These are phyloP conservation scores for Schizophyllum commune DNA, from an alignment of 1,284 basidiomycete genomes.

Conservation along the genomic window DNA sequence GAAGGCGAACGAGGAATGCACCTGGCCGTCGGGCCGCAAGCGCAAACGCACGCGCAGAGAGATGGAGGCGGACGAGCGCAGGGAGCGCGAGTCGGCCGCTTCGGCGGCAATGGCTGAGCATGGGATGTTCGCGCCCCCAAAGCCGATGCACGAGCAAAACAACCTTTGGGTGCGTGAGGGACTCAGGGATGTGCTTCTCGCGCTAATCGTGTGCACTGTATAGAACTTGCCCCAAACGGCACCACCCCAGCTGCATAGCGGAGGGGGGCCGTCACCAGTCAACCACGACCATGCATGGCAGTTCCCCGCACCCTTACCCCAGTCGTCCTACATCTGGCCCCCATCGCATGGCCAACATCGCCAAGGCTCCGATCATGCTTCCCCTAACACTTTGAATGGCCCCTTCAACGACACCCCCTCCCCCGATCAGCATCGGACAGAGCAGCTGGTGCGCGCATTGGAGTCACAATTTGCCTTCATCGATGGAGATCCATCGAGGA, in stretches of 20 bases:
- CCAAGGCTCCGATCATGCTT: background rate
- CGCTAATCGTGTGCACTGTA: background rate
- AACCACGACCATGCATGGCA: background rate
- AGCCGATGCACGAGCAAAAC: conserved; percentile 1
- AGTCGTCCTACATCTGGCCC: conserved; percentile 8
- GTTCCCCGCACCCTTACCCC: background rate
- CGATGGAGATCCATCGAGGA: conserved; percentile 23
- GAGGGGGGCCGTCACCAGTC: background rate
- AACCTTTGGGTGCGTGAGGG: background rate
- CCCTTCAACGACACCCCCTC: background rate
- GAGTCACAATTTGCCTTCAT: conserved; percentile 30
- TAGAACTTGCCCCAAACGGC: background rate
- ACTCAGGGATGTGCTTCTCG: background rate
- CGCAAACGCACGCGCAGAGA: conserved; percentile 29
- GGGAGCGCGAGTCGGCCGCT: conserved; percentile 12
- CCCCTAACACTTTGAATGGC: background rate
- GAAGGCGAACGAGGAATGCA: conserved; percentile 24
- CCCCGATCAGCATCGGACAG: background rate
- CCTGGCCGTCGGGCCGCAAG: conserved; percentile 27
- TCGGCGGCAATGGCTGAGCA: background rate
- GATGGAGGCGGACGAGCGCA: conserved; percentile 30
- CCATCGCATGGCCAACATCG: conserved; percentile 3
- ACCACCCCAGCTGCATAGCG: background rate
- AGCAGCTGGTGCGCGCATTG: conserved; percentile 24
- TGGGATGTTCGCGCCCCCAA: background rate